Base-by-base conservation (phyloP, 1,284 basidiomycete species). In the Apiotrichum porosum region DNA sequence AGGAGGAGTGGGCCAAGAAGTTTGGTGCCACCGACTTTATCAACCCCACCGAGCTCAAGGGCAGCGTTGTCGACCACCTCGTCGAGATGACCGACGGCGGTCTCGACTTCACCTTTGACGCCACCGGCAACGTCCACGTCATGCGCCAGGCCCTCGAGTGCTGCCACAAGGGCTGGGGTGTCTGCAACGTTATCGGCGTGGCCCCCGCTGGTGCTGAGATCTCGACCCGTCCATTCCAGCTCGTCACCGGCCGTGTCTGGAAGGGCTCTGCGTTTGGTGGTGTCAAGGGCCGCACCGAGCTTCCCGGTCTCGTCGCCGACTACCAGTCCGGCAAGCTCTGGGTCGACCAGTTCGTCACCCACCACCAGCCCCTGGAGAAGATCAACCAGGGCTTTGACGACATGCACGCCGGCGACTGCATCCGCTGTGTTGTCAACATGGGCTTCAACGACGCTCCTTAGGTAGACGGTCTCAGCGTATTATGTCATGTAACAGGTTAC, bases 161-260 rank as follows among this genome's bases (percentile, higher is more conserved):
- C 17, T 97, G 93, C 74, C 95, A 98, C 77, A 98, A 98, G 73
- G 92, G 92, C n/a, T 97, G 92, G 92, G 94, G 95, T 67, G 85
- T 97, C 34, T 90, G 84, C 56, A 97, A 91, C 44, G 75, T 97
- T 60, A 97, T 97, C 56, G 95, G 89, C 58, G 90, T 94, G 34
- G 90, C 90, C 6, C 87, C 90, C 33, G 89, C 95, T n/a, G 95
- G 95, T 6, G 85, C 95, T 68, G 94, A 99, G 75, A 97, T 99
- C 64, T 83, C 89, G 10, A 98, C 95, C 40, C 81, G 95, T 55
- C 94, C 94, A 81, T 91, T 92, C 84, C 70, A 76, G 56, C 66
- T 77, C 45, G 75, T 72, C 50, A 98, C 95, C 44, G 95, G 95
- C 49, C 84, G 95, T 54, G 86, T 84, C 48, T 97, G 95, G 94